Evolutionary conservation across 2,329 filamentous ascomycete species (phyloP), one percentile per base, ranked within the genome.

Genomic region (Fusarium citri): DNA sequence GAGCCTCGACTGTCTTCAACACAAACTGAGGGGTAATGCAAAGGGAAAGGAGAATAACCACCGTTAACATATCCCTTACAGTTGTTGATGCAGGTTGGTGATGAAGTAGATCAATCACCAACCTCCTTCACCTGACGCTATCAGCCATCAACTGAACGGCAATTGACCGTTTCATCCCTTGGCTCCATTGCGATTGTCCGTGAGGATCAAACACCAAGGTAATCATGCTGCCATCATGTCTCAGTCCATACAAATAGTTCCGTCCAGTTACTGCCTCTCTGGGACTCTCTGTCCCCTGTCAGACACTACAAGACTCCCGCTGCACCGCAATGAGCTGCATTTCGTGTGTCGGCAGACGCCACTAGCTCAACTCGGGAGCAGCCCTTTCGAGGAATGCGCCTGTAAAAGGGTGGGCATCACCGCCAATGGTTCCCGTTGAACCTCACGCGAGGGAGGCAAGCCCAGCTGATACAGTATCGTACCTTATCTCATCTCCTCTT

Each of bases 311-410:
- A 51, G 49, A 49, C 34, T 37, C 34, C 68, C 69, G 68, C 66
- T 73, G 71, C 63, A 66, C 71, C 43, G 10, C 46, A 53, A 55
- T 62, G 14, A 26, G 40, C 49, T 66, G 56, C 34, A 37, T 54
- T 54, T 34, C 48, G 51, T 57, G 57, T 45, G 61, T 70, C 63
- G 65, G 60, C 59, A 68, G 65, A 68, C 64, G 69, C 69, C 64
- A 71, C 72, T 69, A 62, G 69, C 66, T 66, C 54, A 28, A 51
- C 59, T 60, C 71, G 71, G 71, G 66, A 74, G 64, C 69, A 72
- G 66, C 72, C 72, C 71, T 72, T 71, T 72, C 68, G 57, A 66
- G 71, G 72, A 73, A 73, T 73, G 71, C 45, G 50, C 47, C 37
- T 31, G 49, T 26, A 62, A 54, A 64, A 63, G 54, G 62, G 68